A percentile compares a stretch with the other conserved stretches of the same genome.
Evolutionary conservation across 2,329 filamentous ascomycete species (phyloP).

Genomic region (Coniochaeta sp.): DNA sequence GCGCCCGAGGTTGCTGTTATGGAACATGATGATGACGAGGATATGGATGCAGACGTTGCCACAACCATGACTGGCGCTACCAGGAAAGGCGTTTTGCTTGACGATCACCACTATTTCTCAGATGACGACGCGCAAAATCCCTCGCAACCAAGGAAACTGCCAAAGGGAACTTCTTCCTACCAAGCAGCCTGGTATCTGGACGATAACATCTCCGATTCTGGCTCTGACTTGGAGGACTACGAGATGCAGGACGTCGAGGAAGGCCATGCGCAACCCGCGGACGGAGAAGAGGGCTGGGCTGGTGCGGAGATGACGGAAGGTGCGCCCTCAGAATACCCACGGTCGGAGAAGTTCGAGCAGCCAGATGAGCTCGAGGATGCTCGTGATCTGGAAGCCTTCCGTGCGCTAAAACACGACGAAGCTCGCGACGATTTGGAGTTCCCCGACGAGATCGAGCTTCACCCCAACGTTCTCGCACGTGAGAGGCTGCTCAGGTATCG

Average conservation of each 20-base stretch:
- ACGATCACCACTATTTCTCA: conserved; percentile 97
- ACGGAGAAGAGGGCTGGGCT: conserved; percentile 68
- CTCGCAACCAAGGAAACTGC: conserved; percentile 64
- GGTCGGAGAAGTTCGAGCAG: conserved; percentile 85
- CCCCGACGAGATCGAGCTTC: conserved; percentile 93
- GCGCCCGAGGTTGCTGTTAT: conserved; percentile 82
- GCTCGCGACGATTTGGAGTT: conserved; percentile 90
- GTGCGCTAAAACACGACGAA: conserved; percentile 69
- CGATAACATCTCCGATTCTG: conserved; percentile 70
- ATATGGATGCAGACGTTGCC: conserved; percentile 26
- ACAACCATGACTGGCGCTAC: conserved; percentile 38
- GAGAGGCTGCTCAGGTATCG: conserved; percentile 83
- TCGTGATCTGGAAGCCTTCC: conserved; percentile 73
- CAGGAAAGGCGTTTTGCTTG: conserved; percentile 83
- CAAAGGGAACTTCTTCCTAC: conserved; percentile 87
- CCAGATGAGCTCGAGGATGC: conserved; percentile 77
- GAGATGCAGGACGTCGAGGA: conserved; percentile 53
- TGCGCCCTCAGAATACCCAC: conserved; percentile 81
- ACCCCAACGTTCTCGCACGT: conserved; percentile 76
- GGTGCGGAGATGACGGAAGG: conserved; percentile 66
- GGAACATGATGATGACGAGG: conserved; percentile 58
- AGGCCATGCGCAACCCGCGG: conserved; percentile 62
- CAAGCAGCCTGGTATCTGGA: conserved; percentile 89
- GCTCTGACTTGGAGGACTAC: conserved; percentile 71
- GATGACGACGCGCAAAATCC: conserved; percentile 62